Evolutionary conservation across 495 filamentous ascomycete genomes (phyloP).

Genomic region (Zalerion maritima): DNA sequence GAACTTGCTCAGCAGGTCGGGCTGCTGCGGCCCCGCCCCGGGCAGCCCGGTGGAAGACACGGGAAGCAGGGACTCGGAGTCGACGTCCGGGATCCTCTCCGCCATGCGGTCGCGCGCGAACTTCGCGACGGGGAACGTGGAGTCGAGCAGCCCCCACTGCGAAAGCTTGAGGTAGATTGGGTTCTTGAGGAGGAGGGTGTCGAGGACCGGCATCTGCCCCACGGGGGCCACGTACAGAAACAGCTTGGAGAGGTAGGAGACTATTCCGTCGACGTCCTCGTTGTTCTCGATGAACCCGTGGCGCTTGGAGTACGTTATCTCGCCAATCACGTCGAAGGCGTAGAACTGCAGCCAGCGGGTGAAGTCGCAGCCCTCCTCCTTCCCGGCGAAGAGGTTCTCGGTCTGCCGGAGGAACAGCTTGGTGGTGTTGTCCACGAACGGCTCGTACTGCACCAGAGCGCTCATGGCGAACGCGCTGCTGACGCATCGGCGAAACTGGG

Average conservation of each 20-base stretch:
- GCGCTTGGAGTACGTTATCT: constrained; percentile 49
- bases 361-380: constrained; percentile 44
- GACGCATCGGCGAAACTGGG: constrained; percentile 50
- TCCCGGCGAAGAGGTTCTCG: constrained; percentile 39
- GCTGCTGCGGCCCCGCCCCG: constrained; percentile 32
- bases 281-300: constrained; percentile 51
- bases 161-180: constrained; percentile 37
- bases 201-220: constrained; percentile 50
- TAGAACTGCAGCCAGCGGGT: constrained; percentile 64
- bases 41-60: constrained; percentile 24
- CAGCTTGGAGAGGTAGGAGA: constrained; percentile 36
- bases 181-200: constrained; percentile 45
- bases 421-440: constrained; percentile 53
- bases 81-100: constrained; percentile 27
- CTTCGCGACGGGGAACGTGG: constrained; percentile 44
- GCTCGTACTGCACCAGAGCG: constrained; percentile 57
- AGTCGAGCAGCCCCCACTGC: constrained; percentile 34
- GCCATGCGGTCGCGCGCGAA: constrained; percentile 44
- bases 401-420: constrained; percentile 50
- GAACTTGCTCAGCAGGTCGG: constrained; percentile 46
- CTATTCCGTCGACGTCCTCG: constrained; percentile 48
- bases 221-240: constrained; percentile 48
- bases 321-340: constrained; percentile 62
- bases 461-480: constrained; percentile 64
- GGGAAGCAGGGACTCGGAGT: constrained; percentile 20